Evolutionary conservation across 2,329 filamentous ascomycete species (phyloP).

Genomic region (Trichoderma harzianum): DNA sequence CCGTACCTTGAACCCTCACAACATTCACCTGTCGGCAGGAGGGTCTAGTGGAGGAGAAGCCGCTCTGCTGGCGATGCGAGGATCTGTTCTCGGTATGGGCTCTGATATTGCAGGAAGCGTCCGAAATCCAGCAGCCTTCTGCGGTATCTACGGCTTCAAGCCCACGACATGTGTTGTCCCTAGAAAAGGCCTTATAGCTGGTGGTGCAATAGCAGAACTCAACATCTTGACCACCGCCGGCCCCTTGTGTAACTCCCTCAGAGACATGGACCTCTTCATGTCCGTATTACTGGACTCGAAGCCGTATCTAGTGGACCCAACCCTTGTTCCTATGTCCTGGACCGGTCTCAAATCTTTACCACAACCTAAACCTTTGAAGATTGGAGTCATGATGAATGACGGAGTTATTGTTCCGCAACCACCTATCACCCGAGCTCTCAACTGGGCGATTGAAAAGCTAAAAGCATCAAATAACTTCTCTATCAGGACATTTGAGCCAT

Average conservation of each 20-base stretch:
- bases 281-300: constrained; percentile 23
- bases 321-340: constrained; percentile 33
- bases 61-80: constrained; percentile 37
- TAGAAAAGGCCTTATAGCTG: not conserved
- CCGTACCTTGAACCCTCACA: constrained; percentile 58
- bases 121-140: constrained; percentile 37
- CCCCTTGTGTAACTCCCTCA: constrained; percentile 31
- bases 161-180: constrained; percentile 38
- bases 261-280: constrained; percentile 37
- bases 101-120: constrained; percentile 39
- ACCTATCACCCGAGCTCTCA: constrained; percentile 34
- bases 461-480: constrained; percentile 13
- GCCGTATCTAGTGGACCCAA: constrained; percentile 32
- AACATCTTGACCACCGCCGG: constrained; percentile 35
- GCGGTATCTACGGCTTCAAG: constrained; percentile 41
- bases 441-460: constrained; percentile 32
- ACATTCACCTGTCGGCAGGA: constrained; percentile 56
- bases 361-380: constrained; percentile 27
- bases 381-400: constrained; percentile 43
- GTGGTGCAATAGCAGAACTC: constrained; percentile 30
- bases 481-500: constrained; percentile 21
- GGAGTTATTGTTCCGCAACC: constrained; percentile 38
- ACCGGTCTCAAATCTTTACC: constrained; percentile 24
- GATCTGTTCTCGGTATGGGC: constrained; percentile 38
- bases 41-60: constrained; percentile 59